Evolutionary conservation across 148 eudicot species (phyloP).

Genomic region (Rhododendron ferrugineum): DNA sequence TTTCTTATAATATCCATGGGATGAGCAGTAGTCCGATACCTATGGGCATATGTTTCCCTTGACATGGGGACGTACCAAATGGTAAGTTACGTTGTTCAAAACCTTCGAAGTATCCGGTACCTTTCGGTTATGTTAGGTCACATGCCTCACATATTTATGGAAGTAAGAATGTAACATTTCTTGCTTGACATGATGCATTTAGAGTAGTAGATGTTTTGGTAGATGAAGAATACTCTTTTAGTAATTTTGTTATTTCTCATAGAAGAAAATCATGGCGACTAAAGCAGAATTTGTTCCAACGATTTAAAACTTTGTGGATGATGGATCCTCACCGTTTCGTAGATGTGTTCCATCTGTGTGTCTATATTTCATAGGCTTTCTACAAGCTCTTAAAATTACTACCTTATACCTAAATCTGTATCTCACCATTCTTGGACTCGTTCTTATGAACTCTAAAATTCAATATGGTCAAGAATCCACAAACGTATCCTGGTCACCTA

Average conservation of each 20-base stretch:
- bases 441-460: not conserved
- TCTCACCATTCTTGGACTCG: not conserved
- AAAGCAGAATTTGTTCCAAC: not conserved
- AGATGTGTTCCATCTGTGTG: not conserved
- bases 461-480: not conserved
- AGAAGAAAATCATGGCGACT: not conserved
- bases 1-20: not conserved
- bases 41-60: not conserved
- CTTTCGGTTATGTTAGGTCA: not conserved
- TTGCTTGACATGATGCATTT: not conserved
- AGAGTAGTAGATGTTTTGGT: not conserved
- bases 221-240: not conserved
- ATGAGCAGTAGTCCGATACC: not conserved
- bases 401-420: not conserved
- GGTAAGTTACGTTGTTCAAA: not conserved
- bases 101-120: not conserved
- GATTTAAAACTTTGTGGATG: not conserved
- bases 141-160: not conserved
- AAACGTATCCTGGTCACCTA: not conserved
- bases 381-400: not conserved
- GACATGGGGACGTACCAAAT: not conserved
- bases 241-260: not conserved
- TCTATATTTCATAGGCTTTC: not conserved
- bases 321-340: not conserved
- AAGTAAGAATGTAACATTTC: not conserved